These are phyloP conservation scores for Leptosphaerulina australis DNA, from an alignment of 2,329 filamentous ascomycete genomes.

Conservation along the genomic window DNA sequence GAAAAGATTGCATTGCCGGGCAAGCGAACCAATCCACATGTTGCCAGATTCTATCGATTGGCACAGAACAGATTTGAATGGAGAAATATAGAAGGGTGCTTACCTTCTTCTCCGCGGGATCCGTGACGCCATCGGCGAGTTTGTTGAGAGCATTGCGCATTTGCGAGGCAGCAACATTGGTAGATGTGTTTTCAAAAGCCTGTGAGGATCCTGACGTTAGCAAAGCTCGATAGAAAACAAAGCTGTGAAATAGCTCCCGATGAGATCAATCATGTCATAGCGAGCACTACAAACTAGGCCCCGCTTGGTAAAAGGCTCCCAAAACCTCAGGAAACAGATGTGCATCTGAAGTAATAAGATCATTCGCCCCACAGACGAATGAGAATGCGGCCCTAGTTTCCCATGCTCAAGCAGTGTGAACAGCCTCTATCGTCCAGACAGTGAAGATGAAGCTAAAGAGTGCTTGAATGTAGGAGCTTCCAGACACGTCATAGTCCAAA, in stretches of 20 bases:
- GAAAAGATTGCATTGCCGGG: too few species aligned
- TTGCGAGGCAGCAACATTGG: constrained; percentile 95
- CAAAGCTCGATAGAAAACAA: neutral
- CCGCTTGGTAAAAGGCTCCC: neutral
- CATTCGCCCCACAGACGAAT: neutral
- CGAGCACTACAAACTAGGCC: neutral
- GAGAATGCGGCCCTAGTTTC: neutral
- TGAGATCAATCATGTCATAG: too few species aligned
- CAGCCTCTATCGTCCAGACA: neutral
- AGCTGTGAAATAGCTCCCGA: too few species aligned
- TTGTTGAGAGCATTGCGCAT: constrained; percentile 98
- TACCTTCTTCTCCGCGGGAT: constrained; percentile 80
- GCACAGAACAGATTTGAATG: neutral
- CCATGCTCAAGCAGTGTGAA: neutral
- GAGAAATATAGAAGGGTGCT: constrained; percentile 20
- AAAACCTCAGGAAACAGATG: neutral
- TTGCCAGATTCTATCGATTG: neutral
- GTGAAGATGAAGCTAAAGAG: neutral
- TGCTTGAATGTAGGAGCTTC: neutral
- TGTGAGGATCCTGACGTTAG: constrained; percentile 50
- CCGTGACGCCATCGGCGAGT: constrained; percentile 86
- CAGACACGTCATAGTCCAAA: neutral
- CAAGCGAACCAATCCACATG: neutral
- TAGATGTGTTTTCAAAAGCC: constrained; percentile 99
- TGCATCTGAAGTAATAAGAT: neutral